Evolutionary conservation across 495 filamentous ascomycete species (phyloP), one percentile per base, ranked within the genome.

Genomic region (Chlorociboria aeruginascens): DNA sequence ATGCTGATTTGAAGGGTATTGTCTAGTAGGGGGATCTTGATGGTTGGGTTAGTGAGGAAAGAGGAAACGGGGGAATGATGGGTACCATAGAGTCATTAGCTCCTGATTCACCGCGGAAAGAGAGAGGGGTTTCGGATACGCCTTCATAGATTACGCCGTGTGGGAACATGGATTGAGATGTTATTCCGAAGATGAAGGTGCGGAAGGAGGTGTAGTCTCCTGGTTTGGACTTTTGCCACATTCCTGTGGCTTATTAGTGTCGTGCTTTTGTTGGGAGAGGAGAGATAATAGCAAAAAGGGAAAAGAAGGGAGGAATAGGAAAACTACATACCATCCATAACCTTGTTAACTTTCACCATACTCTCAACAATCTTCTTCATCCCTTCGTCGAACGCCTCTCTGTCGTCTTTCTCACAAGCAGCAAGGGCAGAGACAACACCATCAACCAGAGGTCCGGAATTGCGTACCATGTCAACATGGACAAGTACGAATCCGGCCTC

Each of bases 111-210:
- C 89, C 89, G 6, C 89, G 79, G 69, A 92, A 94, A 46, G 67
- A 74, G 45, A 85, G 61, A 0, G 80, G 82, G 49, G 82, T 73
- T 33, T 84, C 78, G 40, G 80, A 79, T 31, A 87, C 71, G 16
- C 85, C 86, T 60, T 90, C 82, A 64, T 95, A 95, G 46, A 92
- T 62, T 3, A 95, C 89, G 2, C 89, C 89, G 41, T 83, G 69
- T 2, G 89, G 89, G 61, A 95, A 95, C 89, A 95, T 95, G 39
- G 75, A 78, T 62, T 95, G 89, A 7, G 73, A 79, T 1, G 81
- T 86, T 55, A 95, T 93, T 42, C 89, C 89, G 55, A 93, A 94
- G 64, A 95, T 95, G 66, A 95, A 95, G 31, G 88, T 89, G 9
- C 89, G 79, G 73, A 92, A 95, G 42, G 72, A 79, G 31, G 78